A percentile compares a stretch with the other conserved stretches of the same genome.
These are phyloP conservation scores for Clonostachys sp. DNA, from an alignment of 2,329 filamentous ascomycete species.

Conservation along the genomic window DNA sequence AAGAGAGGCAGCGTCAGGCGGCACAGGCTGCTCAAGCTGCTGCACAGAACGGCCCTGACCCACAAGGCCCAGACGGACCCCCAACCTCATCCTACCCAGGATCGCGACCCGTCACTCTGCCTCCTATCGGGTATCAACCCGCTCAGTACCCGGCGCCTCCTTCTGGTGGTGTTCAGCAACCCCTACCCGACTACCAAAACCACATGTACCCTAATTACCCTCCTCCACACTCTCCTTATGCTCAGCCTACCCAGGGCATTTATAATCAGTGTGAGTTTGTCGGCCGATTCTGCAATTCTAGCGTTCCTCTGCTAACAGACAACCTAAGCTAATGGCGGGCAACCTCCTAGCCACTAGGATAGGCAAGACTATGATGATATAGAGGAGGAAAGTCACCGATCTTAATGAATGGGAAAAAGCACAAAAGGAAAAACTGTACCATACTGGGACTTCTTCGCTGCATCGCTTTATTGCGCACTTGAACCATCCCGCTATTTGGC, in stretches of 20 bases:
- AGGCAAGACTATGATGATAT: not conserved
- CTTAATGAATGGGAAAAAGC: not conserved
- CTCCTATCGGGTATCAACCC: constrained; percentile 70
- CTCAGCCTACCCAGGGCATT: constrained; percentile 51
- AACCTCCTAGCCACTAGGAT: constrained; percentile 24
- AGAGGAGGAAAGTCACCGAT: constrained; percentile 1
- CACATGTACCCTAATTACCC: constrained; percentile 55
- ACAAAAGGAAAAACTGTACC: not conserved
- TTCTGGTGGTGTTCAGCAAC: constrained; percentile 45
- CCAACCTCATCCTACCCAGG: constrained; percentile 51
- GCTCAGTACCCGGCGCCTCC: constrained; percentile 63
- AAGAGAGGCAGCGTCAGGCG: constrained; percentile 64
- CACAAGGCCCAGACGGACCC: constrained; percentile 34
- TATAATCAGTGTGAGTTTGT: constrained; percentile 52
- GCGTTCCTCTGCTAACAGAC: not conserved
- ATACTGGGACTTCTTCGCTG: not conserved
- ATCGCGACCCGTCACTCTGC: constrained; percentile 59
- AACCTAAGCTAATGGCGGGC: constrained; percentile 23
- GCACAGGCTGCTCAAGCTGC: constrained; percentile 35
- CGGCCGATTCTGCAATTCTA: not conserved
- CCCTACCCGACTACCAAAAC: constrained; percentile 48
- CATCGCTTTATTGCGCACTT: not conserved
- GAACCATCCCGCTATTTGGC: not conserved
- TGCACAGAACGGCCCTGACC: constrained; percentile 44
- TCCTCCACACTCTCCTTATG: constrained; percentile 55